Evolutionary conservation across 352 stramenopile species (phyloP), one percentile per base, ranked within the genome.

Genomic region (Phytophthora sansomeana): DNA sequence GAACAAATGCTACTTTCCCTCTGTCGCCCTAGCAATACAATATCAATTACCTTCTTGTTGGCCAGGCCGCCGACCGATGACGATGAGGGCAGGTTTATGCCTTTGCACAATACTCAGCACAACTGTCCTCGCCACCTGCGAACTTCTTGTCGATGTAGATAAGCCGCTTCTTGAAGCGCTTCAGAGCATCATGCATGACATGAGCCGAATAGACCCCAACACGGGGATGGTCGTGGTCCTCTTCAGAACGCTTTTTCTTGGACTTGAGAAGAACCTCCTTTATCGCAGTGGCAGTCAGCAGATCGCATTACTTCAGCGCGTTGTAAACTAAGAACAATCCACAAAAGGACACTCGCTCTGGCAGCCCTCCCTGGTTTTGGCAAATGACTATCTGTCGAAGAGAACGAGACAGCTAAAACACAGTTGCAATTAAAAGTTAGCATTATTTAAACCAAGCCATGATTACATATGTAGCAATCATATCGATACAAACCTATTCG

Each of bases 301-400:
- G 49, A 14, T 56, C 55, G 5, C 29, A 30, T 19, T 53, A 5
- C 55, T 47, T 32, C 0, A 63, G 55, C 1, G 30, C 43, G n/a
- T 63, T 63, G 24, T 55, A 55, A 8, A 56, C 32, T 13, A 21
- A 63, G 21, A 48, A 63, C 4, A 63, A 4, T 0, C 55, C 55
- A 21, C 55, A 63, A 5, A 63, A 55, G 1, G 55, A 47, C 4
- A 6, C 33, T 30, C 43, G 19, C 4, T 47, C 17, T 2, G 43
- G 43, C 11, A 49, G 10, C 17, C 4, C 5, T 14, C 36, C 43
- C 21, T 63, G 55, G 44, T 47, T 43, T 44, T 63, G 55, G 26
- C 39, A 57, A 6, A 56, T 0, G 28, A 53, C n/a, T n/a, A n/a
- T n/a, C n/a, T n/a, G n/a, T n/a, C n/a, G n/a, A n/a, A n/a, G n/a